Evolutionary conservation across 352 stramenopile species (phyloP).

Genomic region (Pythium rishiriense): DNA sequence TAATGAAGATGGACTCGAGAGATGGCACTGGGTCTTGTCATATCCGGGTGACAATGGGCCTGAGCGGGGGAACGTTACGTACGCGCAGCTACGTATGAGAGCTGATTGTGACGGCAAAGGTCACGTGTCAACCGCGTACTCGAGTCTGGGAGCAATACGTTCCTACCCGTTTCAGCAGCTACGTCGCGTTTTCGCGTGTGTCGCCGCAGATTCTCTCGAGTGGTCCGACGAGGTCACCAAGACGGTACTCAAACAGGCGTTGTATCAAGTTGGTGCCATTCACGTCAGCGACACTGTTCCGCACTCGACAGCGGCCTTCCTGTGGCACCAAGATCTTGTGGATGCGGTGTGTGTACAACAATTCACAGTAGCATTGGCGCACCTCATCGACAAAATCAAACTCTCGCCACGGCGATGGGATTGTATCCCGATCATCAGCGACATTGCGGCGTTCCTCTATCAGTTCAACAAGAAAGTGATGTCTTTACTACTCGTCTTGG

Average conservation of each 20-base stretch:
- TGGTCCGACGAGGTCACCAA: conserved; percentile 43
- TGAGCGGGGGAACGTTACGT: conserved; percentile 45
- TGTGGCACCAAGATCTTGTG: conserved; percentile 52
- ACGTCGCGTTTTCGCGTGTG: conserved; percentile 41
- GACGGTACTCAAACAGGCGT: conserved; percentile 40
- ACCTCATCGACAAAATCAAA: conserved; percentile 15
- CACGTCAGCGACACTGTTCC: not conserved
- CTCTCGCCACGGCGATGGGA: conserved; percentile 21
- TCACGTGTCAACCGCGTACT: conserved; percentile 29
- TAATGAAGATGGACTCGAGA: not conserved
- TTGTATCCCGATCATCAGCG: conserved; percentile 38
- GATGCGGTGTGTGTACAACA: not conserved
- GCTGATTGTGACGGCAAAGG: conserved; percentile 23
- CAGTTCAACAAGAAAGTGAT: conserved; percentile 31
- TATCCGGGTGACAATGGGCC: conserved; percentile 33
- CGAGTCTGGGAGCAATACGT: conserved; percentile 39
- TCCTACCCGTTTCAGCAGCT: conserved; percentile 55
- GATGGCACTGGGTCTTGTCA: conserved; percentile 47
- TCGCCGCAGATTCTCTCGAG: conserved; percentile 41
- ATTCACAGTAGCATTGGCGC: conserved; percentile 28
- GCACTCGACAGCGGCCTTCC: not conserved
- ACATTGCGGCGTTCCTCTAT: conserved; percentile 31
- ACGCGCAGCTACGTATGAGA: conserved; percentile 32
- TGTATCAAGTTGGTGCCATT: conserved; percentile 53
- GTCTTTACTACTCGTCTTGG: conserved; percentile 26